These are phyloP conservation scores for Xylaria sp. DNA, from an alignment of 2,329 filamentous ascomycete species.

Conservation along the genomic window DNA sequence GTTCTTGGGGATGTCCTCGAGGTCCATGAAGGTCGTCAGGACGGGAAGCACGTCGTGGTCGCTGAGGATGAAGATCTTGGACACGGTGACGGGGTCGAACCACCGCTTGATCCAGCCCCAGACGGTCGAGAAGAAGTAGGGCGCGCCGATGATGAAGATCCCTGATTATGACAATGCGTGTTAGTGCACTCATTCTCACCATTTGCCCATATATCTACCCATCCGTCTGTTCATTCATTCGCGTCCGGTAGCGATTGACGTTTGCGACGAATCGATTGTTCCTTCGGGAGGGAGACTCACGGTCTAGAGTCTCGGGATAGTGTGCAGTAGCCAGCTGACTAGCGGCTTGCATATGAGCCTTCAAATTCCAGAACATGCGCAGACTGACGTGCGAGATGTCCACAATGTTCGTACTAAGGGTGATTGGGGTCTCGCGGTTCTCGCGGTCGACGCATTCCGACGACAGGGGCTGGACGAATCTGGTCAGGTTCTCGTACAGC, in stretches of 20 bases:
- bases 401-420: constrained; percentile 93
- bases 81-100: constrained; percentile 94
- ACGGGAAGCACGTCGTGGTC: constrained; percentile 79
- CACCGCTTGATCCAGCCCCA: constrained; percentile 96
- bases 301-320: constrained; percentile 93
- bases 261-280: neutral
- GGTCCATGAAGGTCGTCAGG: constrained; percentile 83
- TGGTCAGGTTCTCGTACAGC: constrained; percentile 90
- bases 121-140: constrained; percentile 89
- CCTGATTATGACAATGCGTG: constrained; percentile 44
- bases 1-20: constrained; percentile 83
- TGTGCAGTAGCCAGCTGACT: constrained; percentile 89
- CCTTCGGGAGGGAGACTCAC: constrained; percentile 48
- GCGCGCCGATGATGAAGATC: constrained; percentile 83
- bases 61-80: constrained; percentile 93
- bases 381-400: constrained; percentile 89
- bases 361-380: constrained; percentile 96
- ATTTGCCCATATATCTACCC: neutral
- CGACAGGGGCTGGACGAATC: constrained; percentile 87
- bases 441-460: constrained; percentile 78
- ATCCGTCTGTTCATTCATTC: neutral
- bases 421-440: constrained; percentile 84
- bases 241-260: no score
- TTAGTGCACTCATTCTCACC: constrained; percentile 1
- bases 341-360: constrained; percentile 92